A percentile compares a stretch with the other conserved stretches of the same genome.
Evolutionary conservation across 2,329 filamentous ascomycete species (phyloP).

Genomic region (Penicillium rolfsii): DNA sequence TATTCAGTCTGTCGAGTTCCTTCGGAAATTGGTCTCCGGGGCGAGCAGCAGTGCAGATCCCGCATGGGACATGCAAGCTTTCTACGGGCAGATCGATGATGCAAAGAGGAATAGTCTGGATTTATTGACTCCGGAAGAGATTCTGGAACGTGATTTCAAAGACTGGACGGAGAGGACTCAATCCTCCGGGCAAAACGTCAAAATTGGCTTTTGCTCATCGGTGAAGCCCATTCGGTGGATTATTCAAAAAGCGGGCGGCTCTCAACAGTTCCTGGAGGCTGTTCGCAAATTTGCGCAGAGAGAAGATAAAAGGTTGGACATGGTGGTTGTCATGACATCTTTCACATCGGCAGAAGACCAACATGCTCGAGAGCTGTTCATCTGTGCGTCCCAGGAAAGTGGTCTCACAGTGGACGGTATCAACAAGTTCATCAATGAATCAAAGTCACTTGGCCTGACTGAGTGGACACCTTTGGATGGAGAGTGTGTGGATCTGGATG

Average conservation of each 20-base stretch:
- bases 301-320: constrained; percentile 49
- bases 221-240: constrained; percentile 61
- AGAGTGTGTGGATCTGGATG: constrained; percentile 24
- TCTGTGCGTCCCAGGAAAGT: constrained; percentile 49
- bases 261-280: constrained; percentile 43
- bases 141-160: constrained; percentile 67
- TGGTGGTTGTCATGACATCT: constrained; percentile 65
- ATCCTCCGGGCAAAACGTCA: constrained; percentile 39
- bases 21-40: constrained; percentile 55
- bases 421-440: constrained; percentile 49
- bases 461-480: constrained; percentile 37
- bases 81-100: constrained; percentile 56
- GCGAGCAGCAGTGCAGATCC: constrained; percentile 17
- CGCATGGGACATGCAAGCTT: constrained; percentile 53
- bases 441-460: constrained; percentile 48
- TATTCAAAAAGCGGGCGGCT: constrained; percentile 49
- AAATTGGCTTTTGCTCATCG: constrained; percentile 62
- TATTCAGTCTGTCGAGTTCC: constrained; percentile 54
- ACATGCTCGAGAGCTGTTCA: constrained; percentile 59
- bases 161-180: constrained; percentile 55
- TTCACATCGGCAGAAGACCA: constrained; percentile 48
- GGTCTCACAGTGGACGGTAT: constrained; percentile 45
- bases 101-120: constrained; percentile 61
- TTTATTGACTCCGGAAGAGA: constrained; percentile 57
- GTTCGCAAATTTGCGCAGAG: constrained; percentile 53